These are phyloP conservation scores for Quercus lobata DNA, from an alignment of 331 rosid genomes.

Conservation along the genomic window DNA sequence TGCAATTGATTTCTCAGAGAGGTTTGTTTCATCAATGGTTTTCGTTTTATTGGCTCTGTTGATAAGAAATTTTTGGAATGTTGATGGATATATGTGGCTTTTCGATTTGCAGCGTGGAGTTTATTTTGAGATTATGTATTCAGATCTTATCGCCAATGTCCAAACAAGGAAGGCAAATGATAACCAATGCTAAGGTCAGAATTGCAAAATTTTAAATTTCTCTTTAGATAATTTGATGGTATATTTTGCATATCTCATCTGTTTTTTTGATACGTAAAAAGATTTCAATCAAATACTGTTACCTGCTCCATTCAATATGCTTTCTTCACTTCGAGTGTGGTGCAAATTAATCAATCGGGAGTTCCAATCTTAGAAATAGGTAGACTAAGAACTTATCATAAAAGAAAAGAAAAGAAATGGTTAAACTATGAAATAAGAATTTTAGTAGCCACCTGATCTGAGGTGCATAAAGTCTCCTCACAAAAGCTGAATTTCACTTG, in stretches of 20 bases:
- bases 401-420: no score
- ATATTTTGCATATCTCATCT: not conserved
- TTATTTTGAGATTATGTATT: conserved; percentile 70
- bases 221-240: not conserved
- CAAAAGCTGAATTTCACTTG: no score
- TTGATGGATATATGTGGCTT: not conserved
- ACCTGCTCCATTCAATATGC: no score
- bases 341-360: no score
- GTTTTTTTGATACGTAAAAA: no score
- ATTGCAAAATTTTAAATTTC: not conserved
- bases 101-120: conserved; percentile 65
- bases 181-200: conserved; percentile 72
- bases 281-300: no score
- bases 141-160: conserved; percentile 41
- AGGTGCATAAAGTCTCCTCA: no score
- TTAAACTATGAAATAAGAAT: no score
- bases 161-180: conserved; percentile 65
- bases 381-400: no score
- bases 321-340: no score
- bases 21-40: conserved; percentile 29
- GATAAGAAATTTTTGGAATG: not conserved
- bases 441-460: no score
- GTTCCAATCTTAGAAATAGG: no score
- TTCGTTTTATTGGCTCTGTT: not conserved
- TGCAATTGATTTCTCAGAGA: conserved; percentile 66